A percentile compares a stretch with the other conserved stretches of the same genome.
These are phyloP conservation scores for Moniliophthora roreri DNA, from an alignment of 1,284 basidiomycete species.

Conservation along the genomic window DNA sequence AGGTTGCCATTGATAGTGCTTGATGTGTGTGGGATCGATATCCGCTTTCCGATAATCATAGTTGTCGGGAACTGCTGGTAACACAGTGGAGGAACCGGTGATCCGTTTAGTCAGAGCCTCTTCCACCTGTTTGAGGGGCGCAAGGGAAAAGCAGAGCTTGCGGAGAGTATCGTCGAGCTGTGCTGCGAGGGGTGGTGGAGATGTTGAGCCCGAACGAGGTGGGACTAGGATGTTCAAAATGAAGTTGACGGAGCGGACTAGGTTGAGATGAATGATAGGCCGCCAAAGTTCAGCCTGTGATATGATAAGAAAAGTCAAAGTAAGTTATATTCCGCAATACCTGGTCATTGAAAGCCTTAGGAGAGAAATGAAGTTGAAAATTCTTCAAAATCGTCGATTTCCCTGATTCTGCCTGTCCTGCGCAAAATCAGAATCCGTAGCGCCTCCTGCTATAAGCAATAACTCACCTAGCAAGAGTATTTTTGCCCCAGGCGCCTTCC, in stretches of 20 bases:
- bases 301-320: not conserved
- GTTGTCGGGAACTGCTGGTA: conserved; percentile 4
- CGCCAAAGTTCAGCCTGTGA: conserved; percentile 51
- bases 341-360: conserved; percentile 56
- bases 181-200: conserved; percentile 13
- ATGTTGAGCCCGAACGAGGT: conserved; percentile 5
- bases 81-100: conserved; percentile 24
- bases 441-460: not conserved
- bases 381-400: conserved; percentile 69
- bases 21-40: conserved; percentile 9
- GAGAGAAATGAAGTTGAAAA: conserved; percentile 61
- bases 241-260: conserved; percentile 59
- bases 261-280: conserved; percentile 62
- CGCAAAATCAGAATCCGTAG: not conserved
- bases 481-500: conserved; percentile 36
- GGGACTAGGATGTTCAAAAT: conserved; percentile 46
- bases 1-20: not conserved
- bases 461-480: conserved; percentile 55
- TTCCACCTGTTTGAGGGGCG: conserved; percentile 57
- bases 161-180: conserved; percentile 37
- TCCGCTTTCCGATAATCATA: not conserved
- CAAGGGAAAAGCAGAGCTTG: conserved; percentile 48
- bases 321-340: conserved; percentile 20
- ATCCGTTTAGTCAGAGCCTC: conserved; percentile 42
- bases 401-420: conserved; percentile 66